Evolutionary conservation across 306 rosid species (phyloP), one percentile per base, ranked within the genome.

Genomic region (Canavalia gladiata): DNA sequence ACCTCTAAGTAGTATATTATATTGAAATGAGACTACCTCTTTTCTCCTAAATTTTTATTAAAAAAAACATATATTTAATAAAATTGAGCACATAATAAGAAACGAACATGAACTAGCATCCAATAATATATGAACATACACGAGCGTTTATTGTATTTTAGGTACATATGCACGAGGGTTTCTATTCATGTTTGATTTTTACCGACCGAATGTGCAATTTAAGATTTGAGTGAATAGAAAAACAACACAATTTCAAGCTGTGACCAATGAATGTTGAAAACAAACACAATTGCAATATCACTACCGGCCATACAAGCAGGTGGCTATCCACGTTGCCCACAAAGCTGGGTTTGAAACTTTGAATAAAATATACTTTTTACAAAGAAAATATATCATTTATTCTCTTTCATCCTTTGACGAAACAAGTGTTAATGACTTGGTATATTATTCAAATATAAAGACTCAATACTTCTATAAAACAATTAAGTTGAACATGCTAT

Each of bases 121-220:
- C 45, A 25, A 50, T 37, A 51, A 54, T 65, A 54, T 39, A 51
- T 39, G 75, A 29, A 51, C 57, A 55, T 78, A 49, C 82, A 30
- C 30, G 28, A 39, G 33, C 31, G 33, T 65, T 34, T 52, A 34
- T 62, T 62, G 33, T 8, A 47, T 8, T 50, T 34, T 34, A 18
- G 42, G 73, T 50, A 65, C 8, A 5, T 29, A 33, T 79, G 69
- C 70, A 69, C 68, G 37, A 51, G 43, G 66, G 82, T 28, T 68
- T 39, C 35, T 29, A 49, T 55, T 46, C 28, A n/a, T 78, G 75
- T 68, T 67, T 45, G 68, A 52, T 29, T 57, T 79, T 28, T n/a
- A 69, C 83, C 77, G 68, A 69, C 83, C 70, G 9, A 39, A 55
- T 25, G 70, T 58, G 51, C 31, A 78, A 69, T 69, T 45, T 57